A percentile compares a stretch with the other conserved stretches of the same genome.
Conservation (phyloP, 768 basidiomycete genomes). For the Tylopilus rubrobrunneus region DNA sequence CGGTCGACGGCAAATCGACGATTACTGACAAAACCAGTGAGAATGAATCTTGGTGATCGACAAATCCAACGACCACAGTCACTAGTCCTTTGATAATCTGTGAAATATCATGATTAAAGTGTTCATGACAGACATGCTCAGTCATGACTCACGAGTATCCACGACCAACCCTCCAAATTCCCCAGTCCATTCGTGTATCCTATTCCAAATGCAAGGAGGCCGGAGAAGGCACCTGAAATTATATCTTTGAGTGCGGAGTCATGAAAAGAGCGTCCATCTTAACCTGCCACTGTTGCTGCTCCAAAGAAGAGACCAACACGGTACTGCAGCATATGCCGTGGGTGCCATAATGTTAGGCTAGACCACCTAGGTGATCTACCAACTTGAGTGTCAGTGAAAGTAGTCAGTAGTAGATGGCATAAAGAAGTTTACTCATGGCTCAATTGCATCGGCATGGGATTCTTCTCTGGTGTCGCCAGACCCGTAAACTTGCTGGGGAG, state of each 20-base stretch:
- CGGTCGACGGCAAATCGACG: constrained; percentile 44
- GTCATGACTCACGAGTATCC: constrained; percentile 53
- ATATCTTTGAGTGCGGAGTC: background rate
- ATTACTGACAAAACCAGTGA: constrained; percentile 38
- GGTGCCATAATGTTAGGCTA: constrained; percentile 67
- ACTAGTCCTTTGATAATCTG: constrained; percentile 41
- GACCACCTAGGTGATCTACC: background rate
- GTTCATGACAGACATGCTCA: background rate
- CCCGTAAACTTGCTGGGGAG: too few relatives aligned
- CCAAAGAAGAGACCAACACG: constrained; percentile 61
- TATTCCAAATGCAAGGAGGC: constrained; percentile 53
- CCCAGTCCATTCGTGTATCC: constrained; percentile 46
- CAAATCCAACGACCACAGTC: constrained; percentile 52
- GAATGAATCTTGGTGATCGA: constrained; percentile 12
- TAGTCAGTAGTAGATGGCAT: background rate
- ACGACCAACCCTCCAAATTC: constrained; percentile 58
- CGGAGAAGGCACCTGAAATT: constrained; percentile 49
- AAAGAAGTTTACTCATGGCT: too few relatives aligned
- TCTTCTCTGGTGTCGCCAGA: too few relatives aligned
- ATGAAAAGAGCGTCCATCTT: background rate
- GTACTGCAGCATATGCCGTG: constrained; percentile 54
- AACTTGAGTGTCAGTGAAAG: too few relatives aligned
- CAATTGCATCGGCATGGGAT: too few relatives aligned
- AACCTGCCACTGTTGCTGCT: constrained; percentile 57
- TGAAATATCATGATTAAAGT: background rate